Percentiles rank a stretch among this genome's conserved stretches.
phyloP scores from a whole-genome alignment of 2,329 filamentous ascomycete genomes.

The Beauveria sp. region DNA sequence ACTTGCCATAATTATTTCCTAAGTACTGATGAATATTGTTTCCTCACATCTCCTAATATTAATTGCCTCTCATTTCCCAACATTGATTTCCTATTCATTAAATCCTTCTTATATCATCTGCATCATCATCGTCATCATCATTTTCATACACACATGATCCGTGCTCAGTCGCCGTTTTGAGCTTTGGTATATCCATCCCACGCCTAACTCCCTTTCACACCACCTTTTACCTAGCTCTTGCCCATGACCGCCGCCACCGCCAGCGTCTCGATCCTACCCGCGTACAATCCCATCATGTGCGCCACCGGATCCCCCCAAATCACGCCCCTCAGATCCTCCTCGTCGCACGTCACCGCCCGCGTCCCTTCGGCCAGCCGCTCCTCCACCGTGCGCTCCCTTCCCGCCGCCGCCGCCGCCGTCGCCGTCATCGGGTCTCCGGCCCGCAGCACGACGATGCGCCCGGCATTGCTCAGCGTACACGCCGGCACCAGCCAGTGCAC shows the following conservation, averaged over 20 bases:
- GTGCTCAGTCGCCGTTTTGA: neutral
- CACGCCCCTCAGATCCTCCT: conserved; percentile 60
- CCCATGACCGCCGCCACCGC: conserved; percentile 49
- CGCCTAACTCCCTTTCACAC: neutral
- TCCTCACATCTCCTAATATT: too few species aligned
- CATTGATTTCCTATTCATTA: neutral
- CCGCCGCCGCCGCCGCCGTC: conserved; percentile 13
- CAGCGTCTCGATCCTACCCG: conserved; percentile 60
- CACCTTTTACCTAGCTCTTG: neutral
- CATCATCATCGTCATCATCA: neutral
- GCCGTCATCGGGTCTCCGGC: conserved; percentile 34
- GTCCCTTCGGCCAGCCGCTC: conserved; percentile 51
- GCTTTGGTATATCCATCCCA: neutral
- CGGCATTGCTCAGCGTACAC: conserved; percentile 61
- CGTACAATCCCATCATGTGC: conserved; percentile 75
- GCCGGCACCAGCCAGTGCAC: conserved; percentile 59
- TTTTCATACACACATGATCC: neutral
- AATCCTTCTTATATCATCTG: neutral
- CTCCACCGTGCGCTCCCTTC: conserved; percentile 36
- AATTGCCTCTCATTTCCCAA: neutral
- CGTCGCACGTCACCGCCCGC: conserved; percentile 59
- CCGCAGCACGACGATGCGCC: conserved; percentile 59
- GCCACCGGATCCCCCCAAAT: conserved; percentile 77
- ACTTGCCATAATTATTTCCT: too few species aligned
- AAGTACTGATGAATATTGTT: too few species aligned